Conservation (phyloP, 1,284 basidiomycete genomes). For the Rhodotorula sp. region DNA sequence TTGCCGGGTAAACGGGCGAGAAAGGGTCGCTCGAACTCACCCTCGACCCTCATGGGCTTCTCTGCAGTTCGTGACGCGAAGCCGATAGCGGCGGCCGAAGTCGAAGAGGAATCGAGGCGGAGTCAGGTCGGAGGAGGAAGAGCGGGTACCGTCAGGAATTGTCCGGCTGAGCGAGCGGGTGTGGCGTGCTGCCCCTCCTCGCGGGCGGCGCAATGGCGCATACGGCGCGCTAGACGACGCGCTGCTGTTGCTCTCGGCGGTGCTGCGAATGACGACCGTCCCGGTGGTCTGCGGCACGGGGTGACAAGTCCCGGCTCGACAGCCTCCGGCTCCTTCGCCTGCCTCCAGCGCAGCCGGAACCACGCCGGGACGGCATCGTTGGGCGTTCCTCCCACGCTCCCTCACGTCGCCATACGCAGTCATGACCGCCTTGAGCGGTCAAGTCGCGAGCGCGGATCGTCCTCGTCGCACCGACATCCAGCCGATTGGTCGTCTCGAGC, state of each 20-base stretch:
- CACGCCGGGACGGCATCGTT: no score
- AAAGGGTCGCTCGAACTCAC: not conserved
- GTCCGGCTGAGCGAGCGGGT: not conserved
- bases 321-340: no score
- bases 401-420: no score
- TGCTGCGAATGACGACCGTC: not conserved
- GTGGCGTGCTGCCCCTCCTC: not conserved
- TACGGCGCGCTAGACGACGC: not conserved
- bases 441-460: no score
- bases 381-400: no score
- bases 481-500: no score
- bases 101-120: not conserved
- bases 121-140: no score
- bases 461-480: no score
- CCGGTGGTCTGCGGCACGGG: no score
- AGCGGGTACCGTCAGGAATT: constrained; percentile 1
- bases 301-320: not conserved
- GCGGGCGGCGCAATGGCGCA: not conserved
- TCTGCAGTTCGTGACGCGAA: not conserved
- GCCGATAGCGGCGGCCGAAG: not conserved
- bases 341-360: no score
- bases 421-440: not conserved
- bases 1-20: not conserved
- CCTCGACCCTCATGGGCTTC: not conserved
- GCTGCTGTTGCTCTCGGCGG: not conserved